Conservation (phyloP, 1,139 yeast genomes). For the Sugiyamaella castrensis region DNA sequence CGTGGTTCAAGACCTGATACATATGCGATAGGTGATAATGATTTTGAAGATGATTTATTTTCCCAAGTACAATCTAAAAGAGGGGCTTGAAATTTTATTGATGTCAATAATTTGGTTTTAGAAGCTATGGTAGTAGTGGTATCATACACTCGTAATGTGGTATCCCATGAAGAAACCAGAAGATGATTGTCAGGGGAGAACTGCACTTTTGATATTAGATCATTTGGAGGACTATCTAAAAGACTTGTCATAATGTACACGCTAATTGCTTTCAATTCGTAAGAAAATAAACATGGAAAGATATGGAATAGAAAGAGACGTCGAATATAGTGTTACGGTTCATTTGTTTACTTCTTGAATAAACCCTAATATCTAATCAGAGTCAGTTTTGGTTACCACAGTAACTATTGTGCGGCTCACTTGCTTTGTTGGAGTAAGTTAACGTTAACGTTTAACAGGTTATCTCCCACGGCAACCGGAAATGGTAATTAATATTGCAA, state of each 20-base stretch:
- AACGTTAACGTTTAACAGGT: no score
- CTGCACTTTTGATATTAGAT: conserved; percentile 32
- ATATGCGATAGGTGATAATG: conserved; percentile 21
- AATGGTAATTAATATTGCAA: no score
- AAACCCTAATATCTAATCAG: no score
- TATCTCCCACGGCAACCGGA: no score
- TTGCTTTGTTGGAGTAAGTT: no score
- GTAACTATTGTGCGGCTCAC: no score
- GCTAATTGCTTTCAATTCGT: no score
- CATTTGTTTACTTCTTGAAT: no score
- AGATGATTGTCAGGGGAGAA: conserved; percentile 30
- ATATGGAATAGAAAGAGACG: no score
- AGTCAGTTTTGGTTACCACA: no score
- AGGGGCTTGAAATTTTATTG: conserved; percentile 31
- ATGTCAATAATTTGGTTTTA: conserved; percentile 17
- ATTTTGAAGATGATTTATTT: conserved; percentile 17
- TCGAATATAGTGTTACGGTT: no score
- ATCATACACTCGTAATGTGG: conserved; percentile 34
- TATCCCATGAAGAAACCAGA: conserved; percentile 41
- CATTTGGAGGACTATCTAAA: conserved; percentile 30
- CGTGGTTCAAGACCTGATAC: conserved; percentile 32
- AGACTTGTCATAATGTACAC: conserved; percentile 1
- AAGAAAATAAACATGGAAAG: no score
- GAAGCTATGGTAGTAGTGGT: conserved; percentile 17
- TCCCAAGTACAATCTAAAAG: conserved; percentile 37